Percentiles rank a stretch among this genome's conserved stretches.
Evolutionary conservation across 208 protist species (phyloP).

Genomic region (Trypanosoma vivax): DNA sequence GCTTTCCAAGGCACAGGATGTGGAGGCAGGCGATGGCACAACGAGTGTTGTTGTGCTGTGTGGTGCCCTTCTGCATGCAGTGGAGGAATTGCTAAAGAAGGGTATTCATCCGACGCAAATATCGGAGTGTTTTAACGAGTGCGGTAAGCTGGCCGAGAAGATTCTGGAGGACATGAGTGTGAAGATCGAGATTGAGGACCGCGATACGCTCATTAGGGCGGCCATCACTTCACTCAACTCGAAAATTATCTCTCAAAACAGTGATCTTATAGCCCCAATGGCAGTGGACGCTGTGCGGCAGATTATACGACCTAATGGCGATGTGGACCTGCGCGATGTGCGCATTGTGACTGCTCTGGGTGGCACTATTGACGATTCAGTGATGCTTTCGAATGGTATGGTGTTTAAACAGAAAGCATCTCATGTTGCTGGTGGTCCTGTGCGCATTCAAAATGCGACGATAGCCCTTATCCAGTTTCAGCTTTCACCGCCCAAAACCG

Average conservation of each 20-base stretch:
- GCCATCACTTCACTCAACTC: constrained; percentile 98
- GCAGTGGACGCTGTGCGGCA: constrained; percentile 96
- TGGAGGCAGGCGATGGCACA: constrained; percentile 99
- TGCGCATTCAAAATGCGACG: constrained; percentile 95
- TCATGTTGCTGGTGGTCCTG: constrained; percentile 88
- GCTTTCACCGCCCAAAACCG: constrained; percentile 98
- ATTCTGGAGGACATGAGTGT: constrained; percentile 93
- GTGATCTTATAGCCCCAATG: constrained; percentile 96
- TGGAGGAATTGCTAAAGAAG: constrained; percentile 91
- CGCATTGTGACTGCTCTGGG: constrained; percentile 89
- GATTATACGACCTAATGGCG: constrained; percentile 80
- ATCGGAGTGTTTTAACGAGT: constrained; percentile 90
- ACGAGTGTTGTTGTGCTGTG: constrained; percentile 98
- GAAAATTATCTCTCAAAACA: constrained; percentile 98
- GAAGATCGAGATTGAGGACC: constrained; percentile 91
- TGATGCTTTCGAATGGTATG: constrained; percentile 91
- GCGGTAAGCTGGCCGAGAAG: constrained; percentile 80
- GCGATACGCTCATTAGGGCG: constrained; percentile 91
- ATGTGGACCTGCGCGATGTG: constrained; percentile 98
- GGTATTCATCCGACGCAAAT: constrained; percentile 98
- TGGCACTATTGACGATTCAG: constrained; percentile 98
- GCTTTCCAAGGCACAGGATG: constrained; percentile 97
- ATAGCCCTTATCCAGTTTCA: constrained; percentile 99
- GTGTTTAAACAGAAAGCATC: constrained; percentile 93
- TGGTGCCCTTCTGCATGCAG: constrained; percentile 91